Evolutionary conservation across 78 protist species (phyloP), one percentile per base, ranked within the genome.

Genomic region (Kipferlia bialata): DNA sequence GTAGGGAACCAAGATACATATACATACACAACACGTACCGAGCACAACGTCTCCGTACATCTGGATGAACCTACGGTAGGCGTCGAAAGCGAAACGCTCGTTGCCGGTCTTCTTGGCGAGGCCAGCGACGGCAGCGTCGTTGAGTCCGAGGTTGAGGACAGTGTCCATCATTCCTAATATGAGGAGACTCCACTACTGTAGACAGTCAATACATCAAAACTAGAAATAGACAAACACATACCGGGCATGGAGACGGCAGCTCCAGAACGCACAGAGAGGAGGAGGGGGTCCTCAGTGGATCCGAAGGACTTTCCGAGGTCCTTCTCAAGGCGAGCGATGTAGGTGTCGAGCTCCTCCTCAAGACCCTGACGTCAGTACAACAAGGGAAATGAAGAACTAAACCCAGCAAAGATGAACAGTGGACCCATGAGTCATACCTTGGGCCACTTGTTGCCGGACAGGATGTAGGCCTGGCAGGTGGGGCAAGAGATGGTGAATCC

Each of bases 161-260:
- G 90, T 86, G 76, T 86, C 90, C 87, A 85, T 80, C 89, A 85
- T 85, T 24, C 84, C 78, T 20, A 75, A 73, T 68, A 64, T 64
- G n/a, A n/a, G n/a, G n/a, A n/a, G n/a, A n/a, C n/a, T n/a, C n/a
- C n/a, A n/a, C n/a, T n/a, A n/a, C n/a, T n/a, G n/a, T n/a, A 36
- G 76, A 78, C 39, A 70, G 44, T 0, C 70, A 51, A 54, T 16
- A 13, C 60, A 56, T 56, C 17, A 12, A 56, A 29, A 56, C 0
- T 22, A 33, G 2, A 15, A 39, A 0, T 1, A n/a, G 38, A n/a
- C 7, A 57, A 36, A 12, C 16, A n/a, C 45, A 33, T 10, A 45
- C 80, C 73, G 71, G 80, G 80, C 76, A 68, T 77, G 69, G 82
- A 68, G 22, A 71, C 53, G 38, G 45, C 34, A 2, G 89, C 85